phyloP scores from a whole-genome alignment of 1,284 basidiomycete genomes.

The Apiotrichum akiyoshidainum region DNA sequence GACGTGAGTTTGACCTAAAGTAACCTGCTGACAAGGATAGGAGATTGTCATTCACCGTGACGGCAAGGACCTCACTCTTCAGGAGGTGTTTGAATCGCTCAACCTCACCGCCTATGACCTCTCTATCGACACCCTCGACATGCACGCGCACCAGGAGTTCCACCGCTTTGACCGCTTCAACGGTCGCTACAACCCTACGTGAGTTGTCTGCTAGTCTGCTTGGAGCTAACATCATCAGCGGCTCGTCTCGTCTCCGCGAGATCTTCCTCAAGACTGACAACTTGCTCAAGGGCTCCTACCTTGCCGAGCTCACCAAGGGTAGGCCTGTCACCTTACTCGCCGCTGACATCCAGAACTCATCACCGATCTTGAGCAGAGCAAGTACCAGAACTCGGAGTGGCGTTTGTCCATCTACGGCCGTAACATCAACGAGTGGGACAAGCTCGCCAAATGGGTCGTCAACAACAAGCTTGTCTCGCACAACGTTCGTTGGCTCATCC shows the following conservation, averaged over 20 bases:
- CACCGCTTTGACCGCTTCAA: conserved; percentile 97
- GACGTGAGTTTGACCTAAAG: conserved; percentile 27
- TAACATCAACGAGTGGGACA: conserved; percentile 84
- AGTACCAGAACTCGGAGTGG: conserved; percentile 99
- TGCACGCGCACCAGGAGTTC: conserved; percentile 97
- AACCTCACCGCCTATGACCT: conserved; percentile 95
- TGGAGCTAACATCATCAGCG: conserved; percentile 45
- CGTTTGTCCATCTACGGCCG: conserved; percentile 91
- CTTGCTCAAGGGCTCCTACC: conserved; percentile 81
- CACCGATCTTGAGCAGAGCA: conserved; percentile 93
- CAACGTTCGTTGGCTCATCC: conserved; percentile 97
- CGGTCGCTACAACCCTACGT: conserved; percentile 50
- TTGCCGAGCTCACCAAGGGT: conserved; percentile 93
- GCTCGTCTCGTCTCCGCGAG: conserved; percentile 89
- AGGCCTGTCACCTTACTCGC: conserved; percentile 18
- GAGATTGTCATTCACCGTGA: conserved; percentile 96
- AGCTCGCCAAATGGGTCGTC: conserved; percentile 94
- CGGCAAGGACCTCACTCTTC: conserved; percentile 79
- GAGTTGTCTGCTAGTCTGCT: neutral
- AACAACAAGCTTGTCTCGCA: conserved; percentile 90
- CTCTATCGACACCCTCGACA: conserved; percentile 97
- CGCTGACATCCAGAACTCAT: conserved; percentile 70
- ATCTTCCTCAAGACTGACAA: conserved; percentile 99
- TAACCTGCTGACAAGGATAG: too few species aligned
- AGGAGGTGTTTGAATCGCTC: conserved; percentile 92